Base-by-base conservation (phyloP, 192 early-diverging fungal genomes). In the Coemansia sp. region DNA sequence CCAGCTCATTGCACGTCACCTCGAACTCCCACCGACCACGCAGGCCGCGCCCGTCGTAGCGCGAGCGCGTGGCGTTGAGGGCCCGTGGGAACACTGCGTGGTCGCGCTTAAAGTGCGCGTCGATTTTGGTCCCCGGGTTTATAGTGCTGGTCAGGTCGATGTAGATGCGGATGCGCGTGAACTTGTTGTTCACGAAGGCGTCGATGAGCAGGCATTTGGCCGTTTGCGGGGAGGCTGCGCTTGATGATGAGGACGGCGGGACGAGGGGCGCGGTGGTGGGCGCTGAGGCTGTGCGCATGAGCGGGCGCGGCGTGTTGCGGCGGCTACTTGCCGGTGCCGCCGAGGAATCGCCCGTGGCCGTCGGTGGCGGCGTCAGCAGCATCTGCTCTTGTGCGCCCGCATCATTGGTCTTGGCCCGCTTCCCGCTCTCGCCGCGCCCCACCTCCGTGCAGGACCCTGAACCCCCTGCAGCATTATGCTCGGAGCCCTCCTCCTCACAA, bases 1-100 rank as follows among this genome's bases (percentile, higher is more conserved):
- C 91, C 31, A 93, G 74, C 29, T 81, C 77, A 55, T 95, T 95
- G 62, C 92, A 93, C 9, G 87, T 81, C 7, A 82, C 83, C 65
- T 95, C 94, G 64, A 91, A 95, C 14, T 84, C 80, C 83, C 90
- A 91, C 14, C 94, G 85, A 47, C 77, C 77, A 30, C 59, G 56
- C 43, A 63, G 47, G 2, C 40, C 18, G 12, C 28, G 47, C 3
- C 40, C 18, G 12, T 27, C 66, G 35, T 80, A 80, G 16, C 72
- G 67, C 22, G 63, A 62, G 11, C 60, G 58, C 16, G 60, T 53
- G 23, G 71, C 47, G 48, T 55, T 53, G 25, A 80, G 54, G 3
- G 68, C 77, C 4, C 77, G 70, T 3, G 77, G 77, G 29, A 80
- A 80, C 42, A 80, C 77, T 0, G 71, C 68, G 23, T 80, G 77